Base-by-base conservation (phyloP, 345 rosid species). In the Combretum micranthum region DNA sequence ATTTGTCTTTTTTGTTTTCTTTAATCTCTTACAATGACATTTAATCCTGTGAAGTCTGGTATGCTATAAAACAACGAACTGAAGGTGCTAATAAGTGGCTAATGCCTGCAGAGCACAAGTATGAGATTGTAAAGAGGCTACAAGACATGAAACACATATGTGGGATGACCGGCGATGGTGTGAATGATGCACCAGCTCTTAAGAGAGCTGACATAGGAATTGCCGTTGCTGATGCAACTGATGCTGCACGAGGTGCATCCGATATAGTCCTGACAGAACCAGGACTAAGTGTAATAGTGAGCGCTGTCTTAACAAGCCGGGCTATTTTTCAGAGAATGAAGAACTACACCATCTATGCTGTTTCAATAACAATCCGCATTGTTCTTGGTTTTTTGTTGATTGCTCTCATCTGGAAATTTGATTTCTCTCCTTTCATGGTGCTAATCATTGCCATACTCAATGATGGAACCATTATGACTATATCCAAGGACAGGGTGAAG, bases 141-240 rank as follows among this genome's bases (percentile, higher is more conserved):
- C 96, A 92, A 63, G 84, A 74, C 8, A 80, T 71, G 85, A 88
- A 92, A 55, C 96, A 92, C 63, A 88, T 92, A 15, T 88, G 96
- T 54, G 98, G 98, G 44, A 92, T 92, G 96, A 92, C 96, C 18
- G 98, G 98, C 65, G 95, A 92, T 61, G 95, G 98, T 25, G 98
- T 92, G 60, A 92, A 92, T 67, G 98, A 91, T 74, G 98, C 98
- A 2, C 96, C 98, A 1, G 98, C 98, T 46, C 67, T 91, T 43
- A 92, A 88, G 83, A 92, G 68, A 63, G 98, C 95, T 21, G 98
- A 86, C 77, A 92, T 88, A 60, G 98, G 96, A 59, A 88, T 88
- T 70, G 98, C 95, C 13, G 98, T 88, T n/a, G 95, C 83, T 55
- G 98, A 88, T 69, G 98, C 98, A 3, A 91, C 98, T 8, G 98